These are phyloP conservation scores for Fomitopsis schrenkii DNA, from an alignment of 1,284 basidiomycete genomes.

Conservation along the genomic window DNA sequence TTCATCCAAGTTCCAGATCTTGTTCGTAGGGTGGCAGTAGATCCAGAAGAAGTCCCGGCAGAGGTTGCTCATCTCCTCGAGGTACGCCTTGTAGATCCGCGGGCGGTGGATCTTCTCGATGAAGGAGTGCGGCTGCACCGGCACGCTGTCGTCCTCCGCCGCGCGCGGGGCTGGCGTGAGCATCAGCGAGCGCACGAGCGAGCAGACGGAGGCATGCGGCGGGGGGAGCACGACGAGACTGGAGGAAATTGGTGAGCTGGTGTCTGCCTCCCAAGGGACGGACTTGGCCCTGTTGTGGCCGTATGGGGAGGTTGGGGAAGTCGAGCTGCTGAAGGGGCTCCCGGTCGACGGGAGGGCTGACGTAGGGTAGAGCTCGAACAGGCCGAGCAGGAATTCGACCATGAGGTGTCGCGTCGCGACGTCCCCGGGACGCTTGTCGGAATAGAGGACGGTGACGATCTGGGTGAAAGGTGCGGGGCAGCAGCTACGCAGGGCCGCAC, in stretches of 20 bases:
- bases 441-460: conserved; percentile 83
- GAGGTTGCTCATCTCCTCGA: conserved; percentile 85
- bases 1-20: conserved; percentile 80
- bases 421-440: conserved; percentile 97
- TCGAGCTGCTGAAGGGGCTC: conserved; percentile 10
- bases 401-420: conserved; percentile 88
- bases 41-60: conserved; percentile 99
- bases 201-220: conserved; percentile 69
- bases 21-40: conserved; percentile 94
- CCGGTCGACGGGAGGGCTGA: conserved; percentile 50
- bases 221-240: conserved; percentile 57
- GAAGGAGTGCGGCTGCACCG: conserved; percentile 81
- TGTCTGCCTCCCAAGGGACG: conserved; percentile 23
- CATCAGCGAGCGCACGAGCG: conserved; percentile 65
- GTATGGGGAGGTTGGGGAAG: conserved; percentile 2
- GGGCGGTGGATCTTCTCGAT: conserved; percentile 81
- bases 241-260: conserved; percentile 32
- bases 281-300: conserved; percentile 24
- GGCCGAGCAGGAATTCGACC: conserved; percentile 75
- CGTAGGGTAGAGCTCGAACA: conserved; percentile 81
- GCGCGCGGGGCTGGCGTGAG: conserved; percentile 74
- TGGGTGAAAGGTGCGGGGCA: conserved; percentile 86
- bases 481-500: conserved; percentile 75
- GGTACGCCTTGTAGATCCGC: conserved; percentile 87
- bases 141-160: conserved; percentile 58